Evolutionary conservation across 176 grass and related monocot genomes (phyloP), one percentile per base, ranked within the genome.

Genomic region (Oryza coarctata): DNA sequence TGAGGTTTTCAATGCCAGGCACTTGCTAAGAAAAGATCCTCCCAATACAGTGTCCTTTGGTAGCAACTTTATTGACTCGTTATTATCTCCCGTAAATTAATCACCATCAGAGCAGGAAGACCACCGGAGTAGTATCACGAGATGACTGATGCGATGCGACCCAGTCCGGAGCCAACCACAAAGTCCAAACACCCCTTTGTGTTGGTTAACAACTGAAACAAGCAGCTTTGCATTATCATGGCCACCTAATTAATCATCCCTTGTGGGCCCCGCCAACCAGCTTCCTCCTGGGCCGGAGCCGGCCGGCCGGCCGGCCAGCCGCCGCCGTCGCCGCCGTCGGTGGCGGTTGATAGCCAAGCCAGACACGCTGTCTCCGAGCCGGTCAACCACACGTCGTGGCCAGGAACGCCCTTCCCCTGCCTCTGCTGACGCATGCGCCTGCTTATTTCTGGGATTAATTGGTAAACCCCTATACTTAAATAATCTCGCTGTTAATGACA

Each of bases 311-410:
- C 23, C 60, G 23, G 12, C 43, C 3, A 25, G 17, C 14, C 44
- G 44, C 13, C 44, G 44, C 43, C 43, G 44, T 14, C 50, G 7
- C 14, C 0, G 20, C 20, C 49, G 49, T 6, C 9, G 7, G 15
- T 78, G 35, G 15, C 65, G 35, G 77, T 26, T 52, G 63, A 43
- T 12, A 10, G 67, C 67, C 10, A 39, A 39, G 38, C 10, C 11
- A 11, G 35, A 36, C 61, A 41, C 25, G 60, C 75, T 78, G 25
- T 55, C 40, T 1, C 36, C n/a, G 38, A 41, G 60, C 62, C 31
- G 45, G 65, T 70, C 78, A 80, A 58, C 31, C n/a, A 49, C 65
- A 55, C 50, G 78, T 38, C 78, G 43, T 26, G 40, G 22, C 2
- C 36, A 26, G 36, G n/a, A 40, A 55, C 50, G 20, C 47, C 17